Evolutionary conservation across 2,329 filamentous ascomycete genomes (phyloP), one percentile per base, ranked within the genome.

Genomic region (Pestalotiopsis sp.): DNA sequence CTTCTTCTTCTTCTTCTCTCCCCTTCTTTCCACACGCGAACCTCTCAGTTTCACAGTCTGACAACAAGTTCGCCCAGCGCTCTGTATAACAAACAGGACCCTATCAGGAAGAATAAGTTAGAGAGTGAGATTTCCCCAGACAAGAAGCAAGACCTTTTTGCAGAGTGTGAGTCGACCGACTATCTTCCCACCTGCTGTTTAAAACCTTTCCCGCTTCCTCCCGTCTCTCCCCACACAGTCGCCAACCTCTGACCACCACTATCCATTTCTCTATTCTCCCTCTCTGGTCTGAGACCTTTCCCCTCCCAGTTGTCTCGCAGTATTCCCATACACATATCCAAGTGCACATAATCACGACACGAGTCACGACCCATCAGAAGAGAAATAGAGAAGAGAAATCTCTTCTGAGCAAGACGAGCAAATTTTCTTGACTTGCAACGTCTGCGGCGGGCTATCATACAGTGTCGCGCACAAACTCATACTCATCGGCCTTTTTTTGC

Each of bases 261-360:
- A 20, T 58, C 52, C 31, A 55, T 59, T 58, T 38, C n/a, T 12
- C 55, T 38, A 17, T 66, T 58, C 61, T 52, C 25, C 38, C 65
- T 20, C n/a, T 23, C 36, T 39, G n/a, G 55, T 63, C 38, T 63
- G 52, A 67, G 59, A 67, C 65, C 41, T 63, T 41, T 58, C 64
- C 65, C 65, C 57, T 67, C 65, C 65, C 65, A 55, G 11, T 67
- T 67, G 65, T 67, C 58, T 67, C 65, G 27, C 65, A 66, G 23
- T 66, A 64, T 49, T 64, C 17, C 20, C 13, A 36, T 66, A 17
- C 52, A 17, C 52, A 66, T 59, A 39, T 11, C 58, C 27, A 55
- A 36, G 39, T 66, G 39, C 36, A 20, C 52, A 52, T 60, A 41
- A 45, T 39, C 36, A 5, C 36, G n/a, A 66, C 55, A 66, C 64